Evolutionary conservation across 805 yeast genomes (phyloP), one percentile per base, ranked within the genome.

Genomic region (Kregervanrija pseudodelftensis): DNA sequence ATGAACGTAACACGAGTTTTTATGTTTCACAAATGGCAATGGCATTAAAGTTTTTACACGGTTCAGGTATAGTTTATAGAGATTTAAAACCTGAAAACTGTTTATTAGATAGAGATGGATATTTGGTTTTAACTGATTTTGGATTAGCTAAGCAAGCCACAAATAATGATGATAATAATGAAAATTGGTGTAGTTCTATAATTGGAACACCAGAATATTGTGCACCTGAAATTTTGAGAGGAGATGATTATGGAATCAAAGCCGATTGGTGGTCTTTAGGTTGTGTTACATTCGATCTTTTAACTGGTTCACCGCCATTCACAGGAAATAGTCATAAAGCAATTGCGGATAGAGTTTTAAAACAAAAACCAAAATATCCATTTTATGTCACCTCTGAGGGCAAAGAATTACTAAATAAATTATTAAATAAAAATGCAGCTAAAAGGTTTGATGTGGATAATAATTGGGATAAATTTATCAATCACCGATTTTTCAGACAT

Each of bases 251-350:
- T 59, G 88, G 85, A 47, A 77, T 73, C 46, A 70, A 77, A 13
- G 93, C 88, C 16, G 96, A 87, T 59, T 85, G 95, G 84, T 87
- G 95, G 87, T 85, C 95, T 0, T 64, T 88, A 22, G 96, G 95
- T 0, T 84, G 93, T 46, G 80, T 87, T 8, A 68, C 80, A 45
- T 85, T 68, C 55, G 95, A 88, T 60, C 73, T 87, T 74, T 67
- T 88, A 42, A 80, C 89, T 0, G 95, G 95, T 0, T 70, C 77
- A 43, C 95, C 96, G 0, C 96, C 96, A 2, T 86, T 85, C 61
- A 82, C 89, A 0, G 96, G 95, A 3, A 80, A 74, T 45, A 84
- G 81, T 51, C 84, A 83, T 57, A 80, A 82, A 56, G 73, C 73
- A 16, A 85, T 87, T 22, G 69, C 80, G 53, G 82, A 82, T 52